Evolutionary conservation across 2,329 filamentous ascomycete species (phyloP).

Genomic region (Sporothrix brunneoviolacea): DNA sequence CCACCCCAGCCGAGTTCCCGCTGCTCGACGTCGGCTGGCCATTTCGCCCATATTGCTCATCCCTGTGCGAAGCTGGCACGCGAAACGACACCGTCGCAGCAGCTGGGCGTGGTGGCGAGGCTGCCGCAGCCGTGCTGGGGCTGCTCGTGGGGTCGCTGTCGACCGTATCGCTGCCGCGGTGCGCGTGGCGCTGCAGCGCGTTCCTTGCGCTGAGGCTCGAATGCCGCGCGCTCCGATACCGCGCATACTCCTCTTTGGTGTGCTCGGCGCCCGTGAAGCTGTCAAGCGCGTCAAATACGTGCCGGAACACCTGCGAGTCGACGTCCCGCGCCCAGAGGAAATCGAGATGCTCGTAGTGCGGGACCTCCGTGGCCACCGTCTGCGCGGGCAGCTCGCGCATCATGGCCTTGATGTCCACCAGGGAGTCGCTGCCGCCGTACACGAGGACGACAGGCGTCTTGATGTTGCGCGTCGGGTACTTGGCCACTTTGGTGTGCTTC

Average conservation of each 20-base stretch:
- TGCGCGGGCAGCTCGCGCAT: constrained; percentile 76
- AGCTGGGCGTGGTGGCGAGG: background rate
- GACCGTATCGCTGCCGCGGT: background rate
- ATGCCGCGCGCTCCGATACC: constrained; percentile 46
- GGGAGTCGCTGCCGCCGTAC: constrained; percentile 86
- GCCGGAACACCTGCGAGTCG: constrained; percentile 75
- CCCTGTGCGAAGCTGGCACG: background rate
- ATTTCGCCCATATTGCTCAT: no score
- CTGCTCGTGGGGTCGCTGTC: background rate
- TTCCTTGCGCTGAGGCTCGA: constrained; percentile 35
- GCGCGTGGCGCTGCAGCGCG: constrained; percentile 6
- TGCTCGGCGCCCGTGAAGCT: constrained; percentile 56
- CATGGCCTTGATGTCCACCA: constrained; percentile 93
- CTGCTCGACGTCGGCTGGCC: no score
- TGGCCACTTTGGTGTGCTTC: constrained; percentile 93
- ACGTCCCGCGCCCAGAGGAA: constrained; percentile 92
- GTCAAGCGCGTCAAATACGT: constrained; percentile 84
- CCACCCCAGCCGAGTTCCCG: no score
- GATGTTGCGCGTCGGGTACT: constrained; percentile 95
- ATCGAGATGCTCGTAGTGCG: constrained; percentile 93
- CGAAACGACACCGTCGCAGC: background rate
- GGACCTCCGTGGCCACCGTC: constrained; percentile 79
- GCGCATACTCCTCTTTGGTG: constrained; percentile 53
- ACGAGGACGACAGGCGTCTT: constrained; percentile 89
- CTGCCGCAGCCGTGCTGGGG: background rate